Conservation (phyloP, 352 stramenopile genomes). For the Phytophthora brassicae region DNA sequence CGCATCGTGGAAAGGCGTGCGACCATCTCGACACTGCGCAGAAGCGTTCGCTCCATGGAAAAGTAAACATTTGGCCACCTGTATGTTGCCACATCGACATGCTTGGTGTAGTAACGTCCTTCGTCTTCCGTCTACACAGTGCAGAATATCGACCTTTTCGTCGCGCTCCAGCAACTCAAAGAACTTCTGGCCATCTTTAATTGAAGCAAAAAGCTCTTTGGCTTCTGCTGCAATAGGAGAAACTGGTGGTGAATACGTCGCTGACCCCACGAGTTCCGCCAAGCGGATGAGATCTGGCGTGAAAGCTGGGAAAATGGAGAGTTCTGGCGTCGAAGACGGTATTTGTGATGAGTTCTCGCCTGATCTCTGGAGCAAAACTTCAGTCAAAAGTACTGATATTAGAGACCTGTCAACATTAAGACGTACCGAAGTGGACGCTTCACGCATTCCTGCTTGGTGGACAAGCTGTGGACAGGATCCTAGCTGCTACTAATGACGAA, state of each 20-base stretch:
- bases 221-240: slow-evolving; percentile 13
- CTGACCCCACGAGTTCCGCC: slow-evolving; percentile 17
- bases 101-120: slow-evolving; percentile 73
- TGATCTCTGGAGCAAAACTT: background rate
- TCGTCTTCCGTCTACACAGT: slow-evolving; percentile 48
- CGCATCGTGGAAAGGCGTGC: slow-evolving; percentile 63
- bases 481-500: too few species aligned
- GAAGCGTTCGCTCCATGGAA: slow-evolving; percentile 49
- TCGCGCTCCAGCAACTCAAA: slow-evolving; percentile 34
- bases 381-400: slow-evolving; percentile 16
- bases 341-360: slow-evolving; percentile 12
- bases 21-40: slow-evolving; percentile 48
- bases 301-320: slow-evolving; percentile 31
- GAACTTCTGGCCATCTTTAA: slow-evolving; percentile 22
- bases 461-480: background rate
- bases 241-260: slow-evolving; percentile 17
- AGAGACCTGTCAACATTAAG: background rate
- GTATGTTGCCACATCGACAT: slow-evolving; percentile 48
- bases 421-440: slow-evolving; percentile 2
- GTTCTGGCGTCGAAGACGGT: slow-evolving; percentile 4
- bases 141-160: slow-evolving; percentile 36
- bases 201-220: slow-evolving; percentile 30
- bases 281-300: slow-evolving; percentile 17
- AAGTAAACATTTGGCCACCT: slow-evolving; percentile 56
- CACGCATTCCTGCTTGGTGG: background rate